Evolutionary conservation across 23 red algal species (phyloP).

Genomic region (Chondrus crispus): DNA sequence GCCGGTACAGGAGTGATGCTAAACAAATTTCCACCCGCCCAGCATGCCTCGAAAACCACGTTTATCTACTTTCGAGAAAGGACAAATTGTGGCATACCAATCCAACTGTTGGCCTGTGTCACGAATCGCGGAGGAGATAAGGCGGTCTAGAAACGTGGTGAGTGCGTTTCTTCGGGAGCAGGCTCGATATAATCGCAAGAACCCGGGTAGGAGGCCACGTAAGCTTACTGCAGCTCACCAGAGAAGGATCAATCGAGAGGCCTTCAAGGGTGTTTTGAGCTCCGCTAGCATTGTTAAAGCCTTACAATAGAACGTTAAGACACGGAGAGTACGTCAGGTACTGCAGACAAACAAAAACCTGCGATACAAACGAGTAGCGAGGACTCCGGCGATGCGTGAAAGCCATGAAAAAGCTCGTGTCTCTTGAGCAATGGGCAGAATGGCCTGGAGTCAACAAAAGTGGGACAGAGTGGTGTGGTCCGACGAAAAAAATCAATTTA

Average conservation of each 20-base stretch:
- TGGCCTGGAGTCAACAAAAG: background rate
- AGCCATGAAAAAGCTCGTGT: background rate
- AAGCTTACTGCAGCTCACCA: too few species aligned
- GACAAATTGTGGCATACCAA: background rate
- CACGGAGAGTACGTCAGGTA: background rate
- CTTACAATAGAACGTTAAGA: background rate
- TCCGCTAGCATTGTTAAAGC: background rate
- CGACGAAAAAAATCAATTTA: conserved; percentile 19
- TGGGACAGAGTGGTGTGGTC: background rate
- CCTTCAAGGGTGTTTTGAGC: background rate
- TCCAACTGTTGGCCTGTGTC: background rate
- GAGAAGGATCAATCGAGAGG: too few species aligned
- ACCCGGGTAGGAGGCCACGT: too few species aligned
- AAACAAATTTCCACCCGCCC: too few species aligned
- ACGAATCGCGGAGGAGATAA: background rate
- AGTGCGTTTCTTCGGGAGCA: background rate
- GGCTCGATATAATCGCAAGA: background rate
- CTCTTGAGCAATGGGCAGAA: background rate
- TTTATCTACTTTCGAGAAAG: background rate
- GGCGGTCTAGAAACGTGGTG: background rate
- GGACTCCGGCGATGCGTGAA: background rate
- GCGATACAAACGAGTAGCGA: background rate
- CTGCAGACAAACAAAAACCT: background rate
- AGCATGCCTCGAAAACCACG: background rate
- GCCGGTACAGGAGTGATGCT: too few species aligned